phyloP scores from a whole-genome alignment of 1,139 yeast genomes.

The Sporopachydermia cereana region DNA sequence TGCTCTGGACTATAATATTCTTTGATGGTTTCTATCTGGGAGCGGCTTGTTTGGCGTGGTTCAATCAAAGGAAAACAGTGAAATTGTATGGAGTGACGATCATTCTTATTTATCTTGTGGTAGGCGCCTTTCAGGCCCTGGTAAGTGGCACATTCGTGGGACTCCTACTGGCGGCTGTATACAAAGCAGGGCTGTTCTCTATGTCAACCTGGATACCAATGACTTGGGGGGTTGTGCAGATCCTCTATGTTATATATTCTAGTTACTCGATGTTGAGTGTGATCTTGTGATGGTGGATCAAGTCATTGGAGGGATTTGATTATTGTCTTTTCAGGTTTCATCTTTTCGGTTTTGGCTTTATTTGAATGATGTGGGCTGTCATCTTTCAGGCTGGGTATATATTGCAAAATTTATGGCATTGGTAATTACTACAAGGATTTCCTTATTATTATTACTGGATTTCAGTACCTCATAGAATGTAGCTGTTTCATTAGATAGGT shows the following conservation, averaged over 20 bases:
- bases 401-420: too few relatives aligned
- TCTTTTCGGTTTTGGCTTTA: background rate
- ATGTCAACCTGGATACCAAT: constrained; percentile 95
- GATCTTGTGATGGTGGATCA: constrained; percentile 20
- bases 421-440: too few relatives aligned
- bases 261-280: constrained; percentile 46
- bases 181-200: constrained; percentile 59
- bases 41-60: constrained; percentile 55
- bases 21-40: constrained; percentile 46
- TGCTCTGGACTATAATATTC: constrained; percentile 68
- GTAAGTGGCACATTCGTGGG: constrained; percentile 70
- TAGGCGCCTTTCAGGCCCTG: constrained; percentile 39
- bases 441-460: too few relatives aligned
- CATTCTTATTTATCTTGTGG: constrained; percentile 32
- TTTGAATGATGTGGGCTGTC: too few relatives aligned
- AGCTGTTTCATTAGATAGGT: too few relatives aligned
- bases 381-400: too few relatives aligned
- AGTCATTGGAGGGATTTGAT: background rate
- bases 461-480: too few relatives aligned
- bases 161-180: constrained; percentile 51
- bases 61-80: constrained; percentile 30
- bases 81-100: constrained; percentile 14
- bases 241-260: constrained; percentile 52
- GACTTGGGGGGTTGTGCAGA: constrained; percentile 60
- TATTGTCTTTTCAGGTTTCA: background rate